phyloP scores from a whole-genome alignment of 2,329 filamentous ascomycete genomes.

The Ascocoryne sarcoides region DNA sequence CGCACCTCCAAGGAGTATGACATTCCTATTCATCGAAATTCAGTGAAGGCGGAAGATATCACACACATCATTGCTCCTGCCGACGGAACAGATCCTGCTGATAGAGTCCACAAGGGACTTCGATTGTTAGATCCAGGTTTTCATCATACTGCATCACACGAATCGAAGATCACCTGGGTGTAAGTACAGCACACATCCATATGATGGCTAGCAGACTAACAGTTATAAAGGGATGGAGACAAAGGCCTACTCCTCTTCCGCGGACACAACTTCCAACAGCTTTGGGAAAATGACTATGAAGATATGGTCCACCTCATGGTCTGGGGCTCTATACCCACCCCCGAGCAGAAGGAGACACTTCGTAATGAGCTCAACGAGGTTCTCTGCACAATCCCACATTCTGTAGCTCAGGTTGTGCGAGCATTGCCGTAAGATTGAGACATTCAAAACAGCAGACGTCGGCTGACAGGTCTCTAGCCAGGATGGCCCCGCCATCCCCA shows the following conservation, averaged over 20 bases:
- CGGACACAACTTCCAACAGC: constrained; percentile 24
- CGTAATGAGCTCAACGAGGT: constrained; percentile 4
- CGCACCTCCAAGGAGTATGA: constrained; percentile 15
- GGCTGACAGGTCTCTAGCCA: constrained; percentile 4
- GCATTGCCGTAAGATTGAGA: constrained; percentile 22
- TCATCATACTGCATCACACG: constrained; percentile 24
- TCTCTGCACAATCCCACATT: constrained; percentile 20
- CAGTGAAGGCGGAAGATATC: constrained; percentile 27
- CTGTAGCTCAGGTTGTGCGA: constrained; percentile 20
- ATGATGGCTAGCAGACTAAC: neutral
- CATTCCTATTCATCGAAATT: constrained; percentile 28
- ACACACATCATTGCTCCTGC: constrained; percentile 21
- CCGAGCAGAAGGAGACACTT: constrained; percentile 21
- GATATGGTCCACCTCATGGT: constrained; percentile 31
- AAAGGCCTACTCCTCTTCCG: constrained; percentile 30
- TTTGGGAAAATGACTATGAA: constrained; percentile 18
- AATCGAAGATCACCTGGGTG: constrained; percentile 26
- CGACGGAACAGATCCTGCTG: neutral
- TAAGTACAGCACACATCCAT: constrained; percentile 2
- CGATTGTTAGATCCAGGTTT: constrained; percentile 27
- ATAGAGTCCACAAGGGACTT: constrained; percentile 14
- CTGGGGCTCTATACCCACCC: constrained; percentile 31
- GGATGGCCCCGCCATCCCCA: constrained; percentile 25
- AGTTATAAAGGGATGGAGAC: constrained; percentile 24
- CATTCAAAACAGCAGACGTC: neutral